Evolutionary conservation across 2,329 filamentous ascomycete genomes (phyloP).

Genomic region (Paracorniculantispora psalliotae): DNA sequence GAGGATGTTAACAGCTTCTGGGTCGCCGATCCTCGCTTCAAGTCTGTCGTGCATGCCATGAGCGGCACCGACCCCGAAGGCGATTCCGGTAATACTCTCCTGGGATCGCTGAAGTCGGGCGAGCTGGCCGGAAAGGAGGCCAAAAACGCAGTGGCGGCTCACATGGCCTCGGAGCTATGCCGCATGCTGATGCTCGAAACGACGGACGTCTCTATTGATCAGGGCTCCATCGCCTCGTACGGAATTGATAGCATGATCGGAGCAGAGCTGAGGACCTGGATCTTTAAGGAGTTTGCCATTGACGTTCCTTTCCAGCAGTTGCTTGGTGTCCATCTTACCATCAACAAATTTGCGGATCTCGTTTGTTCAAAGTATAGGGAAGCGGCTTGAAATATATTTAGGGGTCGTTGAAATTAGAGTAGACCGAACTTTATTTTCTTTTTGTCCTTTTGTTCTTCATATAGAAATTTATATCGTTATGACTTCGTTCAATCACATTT

Average conservation of each 20-base stretch:
- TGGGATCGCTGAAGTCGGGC: no score
- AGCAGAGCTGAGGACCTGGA: conserved; percentile 31
- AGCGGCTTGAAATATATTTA: no score
- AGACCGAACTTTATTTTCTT: no score
- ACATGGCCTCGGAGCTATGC: background rate
- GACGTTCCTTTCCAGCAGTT: conserved; percentile 36
- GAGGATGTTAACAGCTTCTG: background rate
- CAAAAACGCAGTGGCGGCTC: background rate
- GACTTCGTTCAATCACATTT: no score
- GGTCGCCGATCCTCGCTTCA: background rate
- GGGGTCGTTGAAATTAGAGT: no score
- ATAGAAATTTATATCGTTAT: no score
- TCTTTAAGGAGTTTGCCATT: conserved; percentile 31
- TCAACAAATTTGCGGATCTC: no score
- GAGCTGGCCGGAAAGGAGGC: background rate
- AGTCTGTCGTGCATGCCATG: background rate
- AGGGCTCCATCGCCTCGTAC: conserved; percentile 23
- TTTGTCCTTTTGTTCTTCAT: no score
- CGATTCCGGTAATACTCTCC: no score
- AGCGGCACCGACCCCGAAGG: no score
- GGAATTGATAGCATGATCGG: conserved; percentile 35
- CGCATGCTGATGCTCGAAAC: background rate
- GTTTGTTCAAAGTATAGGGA: no score
- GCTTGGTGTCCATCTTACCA: no score
- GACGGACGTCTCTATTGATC: background rate